A percentile compares a stretch with the other conserved stretches of the same genome.
Conservation (phyloP, 179 eudicot genomes). For the Nepenthes alata region DNA sequence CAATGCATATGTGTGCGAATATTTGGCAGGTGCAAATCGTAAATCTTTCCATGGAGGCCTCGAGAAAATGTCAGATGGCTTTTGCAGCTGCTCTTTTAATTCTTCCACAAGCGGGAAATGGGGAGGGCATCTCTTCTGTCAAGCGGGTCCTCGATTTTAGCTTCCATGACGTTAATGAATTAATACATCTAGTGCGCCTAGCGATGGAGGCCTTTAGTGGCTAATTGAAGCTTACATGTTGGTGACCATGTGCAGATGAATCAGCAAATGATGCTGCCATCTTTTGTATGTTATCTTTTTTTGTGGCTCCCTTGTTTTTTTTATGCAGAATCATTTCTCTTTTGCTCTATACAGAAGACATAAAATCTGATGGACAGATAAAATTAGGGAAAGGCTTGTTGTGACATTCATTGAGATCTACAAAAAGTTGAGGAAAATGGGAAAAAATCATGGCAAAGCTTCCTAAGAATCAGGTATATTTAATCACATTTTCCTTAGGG, state of each 20-base stretch:
- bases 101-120: conserved; percentile 26
- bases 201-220: conserved; percentile 26
- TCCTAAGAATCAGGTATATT: too few relatives aligned
- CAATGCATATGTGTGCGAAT: background rate
- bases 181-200: conserved; percentile 26
- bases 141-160: conserved; percentile 38
- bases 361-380: too few relatives aligned
- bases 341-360: too few relatives aligned
- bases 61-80: conserved; percentile 26
- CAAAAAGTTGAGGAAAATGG: too few relatives aligned
- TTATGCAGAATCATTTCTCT: too few relatives aligned
- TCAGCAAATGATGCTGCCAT: too few relatives aligned
- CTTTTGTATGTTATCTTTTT: too few relatives aligned
- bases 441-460: too few relatives aligned
- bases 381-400: too few relatives aligned
- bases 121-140: conserved; percentile 20
- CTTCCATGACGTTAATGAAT: conserved; percentile 39
- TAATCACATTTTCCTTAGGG: too few relatives aligned
- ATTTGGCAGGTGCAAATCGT: conserved; percentile 24
- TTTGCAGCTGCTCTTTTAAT: conserved; percentile 23
- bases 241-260: background rate
- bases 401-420: too few relatives aligned
- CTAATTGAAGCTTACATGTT: conserved; percentile 5
- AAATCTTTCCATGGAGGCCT: conserved; percentile 40
- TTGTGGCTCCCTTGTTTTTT: too few relatives aligned